Evolutionary conservation across 1,284 basidiomycete species (phyloP).

Genomic region (Microstroma glucosiphilum): DNA sequence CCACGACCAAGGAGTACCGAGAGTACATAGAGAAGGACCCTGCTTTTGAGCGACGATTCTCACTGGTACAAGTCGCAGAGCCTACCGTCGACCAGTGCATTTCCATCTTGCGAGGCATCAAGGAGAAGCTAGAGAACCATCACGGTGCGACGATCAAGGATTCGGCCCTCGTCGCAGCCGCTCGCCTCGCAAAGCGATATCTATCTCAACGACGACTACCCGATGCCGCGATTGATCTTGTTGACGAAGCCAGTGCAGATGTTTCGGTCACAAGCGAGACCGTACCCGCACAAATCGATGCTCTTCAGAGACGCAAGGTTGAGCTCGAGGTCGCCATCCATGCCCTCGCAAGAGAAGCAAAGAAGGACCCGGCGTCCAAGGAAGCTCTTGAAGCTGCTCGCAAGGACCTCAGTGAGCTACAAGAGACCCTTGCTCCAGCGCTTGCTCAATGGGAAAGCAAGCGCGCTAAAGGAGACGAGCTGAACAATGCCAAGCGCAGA

Average conservation of each 20-base stretch:
- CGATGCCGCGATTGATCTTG: conserved; percentile 51
- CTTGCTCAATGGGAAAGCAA: conserved; percentile 83
- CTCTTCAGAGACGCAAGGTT: conserved; percentile 82
- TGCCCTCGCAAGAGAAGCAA: conserved; percentile 63
- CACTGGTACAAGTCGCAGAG: conserved; percentile 85
- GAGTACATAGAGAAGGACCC: conserved; percentile 85
- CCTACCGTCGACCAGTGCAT: conserved; percentile 85
- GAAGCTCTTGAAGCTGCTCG: conserved; percentile 72
- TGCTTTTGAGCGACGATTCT: conserved; percentile 86
- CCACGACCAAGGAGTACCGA: conserved; percentile 85
- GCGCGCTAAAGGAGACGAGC: conserved; percentile 77
- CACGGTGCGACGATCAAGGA: conserved; percentile 71
- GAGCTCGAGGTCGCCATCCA: conserved; percentile 94
- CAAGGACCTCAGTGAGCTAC: conserved; percentile 76
- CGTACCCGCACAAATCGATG: conserved; percentile 87
- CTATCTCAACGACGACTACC: conserved; percentile 55
- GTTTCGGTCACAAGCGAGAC: conserved; percentile 66
- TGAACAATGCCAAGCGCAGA: conserved; percentile 70
- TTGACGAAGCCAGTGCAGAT: conserved; percentile 55
- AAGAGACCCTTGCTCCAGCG: conserved; percentile 83
- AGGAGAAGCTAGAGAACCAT: conserved; percentile 66
- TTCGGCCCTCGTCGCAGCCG: conserved; percentile 79
- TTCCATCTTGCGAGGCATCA: conserved; percentile 82
- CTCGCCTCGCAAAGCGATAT: conserved; percentile 88
- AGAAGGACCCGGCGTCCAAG: conserved; percentile 79